Conservation (phyloP, 371 early-diverging fungal genomes). For the Syncephalastrum monosporum region DNA sequence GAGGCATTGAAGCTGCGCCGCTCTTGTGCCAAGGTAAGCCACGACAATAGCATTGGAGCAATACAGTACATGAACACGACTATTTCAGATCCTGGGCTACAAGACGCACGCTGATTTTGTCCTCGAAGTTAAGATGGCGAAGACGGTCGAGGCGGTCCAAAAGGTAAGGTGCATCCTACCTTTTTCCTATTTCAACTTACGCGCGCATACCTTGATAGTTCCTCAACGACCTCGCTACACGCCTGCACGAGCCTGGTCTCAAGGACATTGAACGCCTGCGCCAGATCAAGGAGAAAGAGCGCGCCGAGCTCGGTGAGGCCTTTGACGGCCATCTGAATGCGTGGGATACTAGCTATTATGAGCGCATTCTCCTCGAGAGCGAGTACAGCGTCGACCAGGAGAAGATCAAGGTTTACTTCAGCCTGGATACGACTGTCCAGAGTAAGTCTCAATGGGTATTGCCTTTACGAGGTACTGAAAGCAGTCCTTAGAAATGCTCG, state of each 20-base stretch:
- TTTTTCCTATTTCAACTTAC: background rate
- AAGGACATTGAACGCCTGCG: slow-evolving; percentile 59
- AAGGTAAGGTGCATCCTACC: slow-evolving; percentile 22
- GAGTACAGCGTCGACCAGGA: slow-evolving; percentile 76
- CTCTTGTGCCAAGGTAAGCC: slow-evolving; percentile 50
- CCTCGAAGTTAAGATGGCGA: slow-evolving; percentile 87
- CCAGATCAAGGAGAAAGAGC: slow-evolving; percentile 52
- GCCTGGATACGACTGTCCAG: slow-evolving; percentile 52
- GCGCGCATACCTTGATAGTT: slow-evolving; percentile 38
- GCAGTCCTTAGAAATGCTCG: slow-evolving; percentile 56
- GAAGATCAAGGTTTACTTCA: slow-evolving; percentile 77
- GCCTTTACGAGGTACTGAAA: background rate
- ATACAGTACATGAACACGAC: background rate
- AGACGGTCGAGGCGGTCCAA: slow-evolving; percentile 64
- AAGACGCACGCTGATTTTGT: slow-evolving; percentile 71
- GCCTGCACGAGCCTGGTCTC: slow-evolving; percentile 58
- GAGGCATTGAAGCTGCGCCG: slow-evolving; percentile 59
- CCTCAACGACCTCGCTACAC: slow-evolving; percentile 59
- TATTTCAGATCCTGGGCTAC: slow-evolving; percentile 66
- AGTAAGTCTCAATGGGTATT: slow-evolving; percentile 21
- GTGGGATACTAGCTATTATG: slow-evolving; percentile 81
- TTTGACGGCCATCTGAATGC: slow-evolving; percentile 60
- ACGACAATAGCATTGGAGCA: background rate
- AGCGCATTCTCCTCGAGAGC: slow-evolving; percentile 66
- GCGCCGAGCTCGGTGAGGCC: slow-evolving; percentile 29